A percentile compares a stretch with the other conserved stretches of the same genome.
Evolutionary conservation across 2,329 filamentous ascomycete genomes (phyloP).

Genomic region (Phaeosphaeria sp.): DNA sequence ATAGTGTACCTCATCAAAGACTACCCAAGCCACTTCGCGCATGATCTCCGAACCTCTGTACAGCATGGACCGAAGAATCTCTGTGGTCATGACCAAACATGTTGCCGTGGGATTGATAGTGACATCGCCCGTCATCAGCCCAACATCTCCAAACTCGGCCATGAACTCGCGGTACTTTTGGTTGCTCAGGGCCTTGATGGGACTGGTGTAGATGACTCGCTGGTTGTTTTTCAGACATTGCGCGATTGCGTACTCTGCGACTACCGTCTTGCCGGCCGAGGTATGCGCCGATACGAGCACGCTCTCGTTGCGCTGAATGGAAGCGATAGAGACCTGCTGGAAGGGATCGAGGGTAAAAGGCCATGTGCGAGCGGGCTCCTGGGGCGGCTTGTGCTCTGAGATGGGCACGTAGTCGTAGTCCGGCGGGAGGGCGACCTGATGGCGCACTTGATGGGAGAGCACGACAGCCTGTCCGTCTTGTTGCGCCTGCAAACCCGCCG

Average conservation of each 20-base stretch:
- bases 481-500: conserved; percentile 69
- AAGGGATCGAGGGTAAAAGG: conserved; percentile 95
- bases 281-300: conserved; percentile 97
- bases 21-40: conserved; percentile 97
- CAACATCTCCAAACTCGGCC: conserved; percentile 94
- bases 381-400: conserved; percentile 91
- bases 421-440: conserved; percentile 93
- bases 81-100: conserved; percentile 98
- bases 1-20: conserved; percentile 99
- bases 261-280: conserved; percentile 96
- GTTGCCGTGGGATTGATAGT: conserved; percentile 99
- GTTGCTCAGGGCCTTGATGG: conserved; percentile 98
- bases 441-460: conserved; percentile 95
- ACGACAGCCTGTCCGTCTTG: conserved; percentile 76
- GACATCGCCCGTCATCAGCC: conserved; percentile 98
- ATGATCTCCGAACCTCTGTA: conserved; percentile 99
- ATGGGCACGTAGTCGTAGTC: conserved; percentile 96
- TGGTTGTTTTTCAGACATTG: conserved; percentile 98
- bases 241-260: conserved; percentile 97
- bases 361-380: conserved; percentile 80
- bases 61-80: conserved; percentile 98
- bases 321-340: conserved; percentile 91
- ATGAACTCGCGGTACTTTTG: conserved; percentile 98
- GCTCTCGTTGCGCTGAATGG: conserved; percentile 95
- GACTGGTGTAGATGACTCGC: conserved; percentile 98